phyloP scores from a whole-genome alignment of 2,329 filamentous ascomycete species.

The Aaosphaeria arxii region DNA sequence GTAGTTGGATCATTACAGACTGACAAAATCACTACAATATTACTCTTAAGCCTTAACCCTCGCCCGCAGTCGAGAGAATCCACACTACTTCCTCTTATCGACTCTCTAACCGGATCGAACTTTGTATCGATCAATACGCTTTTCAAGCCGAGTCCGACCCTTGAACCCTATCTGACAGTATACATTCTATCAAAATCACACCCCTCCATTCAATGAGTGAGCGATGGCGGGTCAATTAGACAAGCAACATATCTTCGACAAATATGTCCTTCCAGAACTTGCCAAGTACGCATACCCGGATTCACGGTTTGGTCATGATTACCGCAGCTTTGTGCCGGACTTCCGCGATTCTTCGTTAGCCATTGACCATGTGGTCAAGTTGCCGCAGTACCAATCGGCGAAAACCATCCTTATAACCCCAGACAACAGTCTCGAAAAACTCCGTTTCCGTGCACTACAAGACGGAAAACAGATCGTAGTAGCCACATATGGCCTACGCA shows the following conservation, averaged over 20 bases:
- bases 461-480: constrained; percentile 43
- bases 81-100: too few relatives aligned
- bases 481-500: constrained; percentile 41
- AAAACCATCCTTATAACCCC: constrained; percentile 40
- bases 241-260: background rate
- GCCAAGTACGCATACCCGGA: constrained; percentile 41
- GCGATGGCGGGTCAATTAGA: too few relatives aligned
- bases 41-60: too few relatives aligned
- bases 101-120: too few relatives aligned
- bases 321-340: constrained; percentile 43
- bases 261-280: constrained; percentile 20
- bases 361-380: constrained; percentile 23
- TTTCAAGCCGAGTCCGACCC: too few relatives aligned
- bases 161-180: too few relatives aligned
- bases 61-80: too few relatives aligned
- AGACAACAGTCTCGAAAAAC: constrained; percentile 45
- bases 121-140: too few relatives aligned
- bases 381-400: constrained; percentile 32
- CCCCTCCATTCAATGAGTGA: too few relatives aligned
- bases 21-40: too few relatives aligned
- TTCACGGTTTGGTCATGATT: constrained; percentile 44
- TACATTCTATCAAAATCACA: too few relatives aligned
- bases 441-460: constrained; percentile 37
- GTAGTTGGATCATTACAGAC: too few relatives aligned
- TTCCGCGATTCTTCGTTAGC: constrained; percentile 39